Evolutionary conservation across 768 basidiomycete species (phyloP), one percentile per base, ranked within the genome.

Genomic region (Pleurotus pulmonarius): DNA sequence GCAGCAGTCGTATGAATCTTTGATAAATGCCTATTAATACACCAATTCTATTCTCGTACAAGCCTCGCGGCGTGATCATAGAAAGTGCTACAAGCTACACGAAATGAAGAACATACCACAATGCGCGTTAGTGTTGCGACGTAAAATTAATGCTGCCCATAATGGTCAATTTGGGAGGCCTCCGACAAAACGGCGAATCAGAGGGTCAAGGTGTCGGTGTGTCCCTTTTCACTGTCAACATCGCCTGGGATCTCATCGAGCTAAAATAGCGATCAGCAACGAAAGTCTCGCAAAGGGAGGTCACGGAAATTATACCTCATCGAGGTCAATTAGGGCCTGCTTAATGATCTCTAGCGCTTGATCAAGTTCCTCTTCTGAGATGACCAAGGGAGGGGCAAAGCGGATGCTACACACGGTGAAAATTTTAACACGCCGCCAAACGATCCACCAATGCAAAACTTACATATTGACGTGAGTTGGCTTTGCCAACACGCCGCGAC

Each of bases 391-490:
- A 2, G 96, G 96, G 2, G 97, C 93, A 68, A 99, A 96, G 29
- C 96, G 94, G 63, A 99, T 90, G 53, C 94, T 98, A 64, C 3
- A 60, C 8, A 16, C 22, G 34, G 15, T 22, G 47, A 5, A 41
- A 52, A 48, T 37, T 44, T 40, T 43, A 34, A 38, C 41, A n/a
- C 9, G 20, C 29, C 15, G 4, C 49, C 46, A 13, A 20, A 44
- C 3, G 55, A 56, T 18, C 3, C 41, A 26, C 24, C 12, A 41
- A 15, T 20, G 55, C 15, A 40, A 2, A 15, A 78, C 92, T 64
- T 64, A 95, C 93, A 92, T 93, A 71, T 96, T 96, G 24, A 87
- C 83, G 65, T 97, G 94, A 0, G 96, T 98, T 11, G 97, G 95
- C 78, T 99, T 98, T 25, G 95, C 96, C 60, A 99, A 75, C 55